A percentile compares a stretch with the other conserved stretches of the same genome.
Conservation (phyloP, 768 basidiomycete genomes). For the Russula foetens region DNA sequence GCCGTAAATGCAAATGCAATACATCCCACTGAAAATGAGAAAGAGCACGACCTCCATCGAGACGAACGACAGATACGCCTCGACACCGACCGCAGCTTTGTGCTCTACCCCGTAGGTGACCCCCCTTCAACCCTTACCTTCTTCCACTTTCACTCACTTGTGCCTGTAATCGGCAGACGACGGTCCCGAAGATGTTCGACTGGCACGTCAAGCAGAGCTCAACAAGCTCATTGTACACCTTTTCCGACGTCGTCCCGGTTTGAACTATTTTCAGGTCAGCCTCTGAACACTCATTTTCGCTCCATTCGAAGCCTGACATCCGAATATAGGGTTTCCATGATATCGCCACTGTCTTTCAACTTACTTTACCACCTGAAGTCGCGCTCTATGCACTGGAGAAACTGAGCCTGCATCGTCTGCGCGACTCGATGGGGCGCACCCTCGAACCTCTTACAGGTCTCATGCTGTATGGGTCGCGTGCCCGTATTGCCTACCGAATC, state of each 20-base stretch:
- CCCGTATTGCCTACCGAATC: slow-evolving; percentile 47
- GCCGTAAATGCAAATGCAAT: slow-evolving; percentile 21
- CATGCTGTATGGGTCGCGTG: slow-evolving; percentile 41
- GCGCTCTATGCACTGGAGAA: slow-evolving; percentile 58
- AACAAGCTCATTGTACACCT: slow-evolving; percentile 66
- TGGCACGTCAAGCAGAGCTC: slow-evolving; percentile 54
- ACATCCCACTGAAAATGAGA: neutral
- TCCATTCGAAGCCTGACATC: neutral
- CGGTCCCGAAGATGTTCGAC: slow-evolving; percentile 31
- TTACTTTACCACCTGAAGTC: slow-evolving; percentile 58
- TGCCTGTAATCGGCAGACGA: slow-evolving; percentile 6
- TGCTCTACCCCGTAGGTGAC: slow-evolving; percentile 78
- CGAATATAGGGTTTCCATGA: slow-evolving; percentile 81
- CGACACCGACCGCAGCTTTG: slow-evolving; percentile 90
- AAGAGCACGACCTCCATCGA: slow-evolving; percentile 34
- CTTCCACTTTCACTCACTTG: neutral
- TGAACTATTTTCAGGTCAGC: slow-evolving; percentile 77
- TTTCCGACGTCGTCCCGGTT: slow-evolving; percentile 60
- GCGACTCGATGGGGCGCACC: slow-evolving; percentile 83
- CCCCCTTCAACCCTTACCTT: slow-evolving; percentile 1
- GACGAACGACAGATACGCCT: slow-evolving; percentile 86
- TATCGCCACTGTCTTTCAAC: slow-evolving; percentile 74
- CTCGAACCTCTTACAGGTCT: slow-evolving; percentile 82
- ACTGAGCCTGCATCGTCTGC: slow-evolving; percentile 64
- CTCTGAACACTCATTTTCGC: slow-evolving; percentile 2